Base-by-base conservation (phyloP, 164 flowering plant species). In the Litsea cubeba region DNA sequence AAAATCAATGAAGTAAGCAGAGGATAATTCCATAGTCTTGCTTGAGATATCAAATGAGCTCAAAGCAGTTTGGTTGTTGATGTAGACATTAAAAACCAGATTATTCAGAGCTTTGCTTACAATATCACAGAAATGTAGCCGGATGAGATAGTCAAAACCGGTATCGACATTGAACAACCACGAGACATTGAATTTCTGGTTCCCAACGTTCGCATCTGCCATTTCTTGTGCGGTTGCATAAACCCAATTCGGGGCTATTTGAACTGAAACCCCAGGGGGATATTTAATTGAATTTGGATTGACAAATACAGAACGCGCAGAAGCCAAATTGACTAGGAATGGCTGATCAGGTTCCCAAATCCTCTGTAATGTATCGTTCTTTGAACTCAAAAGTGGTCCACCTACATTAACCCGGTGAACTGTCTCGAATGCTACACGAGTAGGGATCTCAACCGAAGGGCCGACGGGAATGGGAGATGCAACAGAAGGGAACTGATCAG, bases 61-160 rank as follows among this genome's bases (percentile, higher is more conserved):
- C 23, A 87, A 57, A 25, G 89, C 90, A 64, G 86, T 50, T 70
- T 83, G 80, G 35, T 81, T 78, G 72, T 81, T 84, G 35, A 88
- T 74, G 65, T 82, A 87, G 32, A 83, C 85, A 79, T 82, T 84
- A 79, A 88, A 87, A 28, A 75, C 71, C 63, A 87, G 72, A 67
- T 50, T 74, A 75, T 80, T 50, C 49, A 83, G 68, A 54, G 80
- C 68, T 58, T 24, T 17, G 62, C 87, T 84, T 5, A 85, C 84
- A 76, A 84, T 87, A 67, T 87, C 91, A 74, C 89, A 88, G 68
- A 88, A 87, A 83, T 88, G 91, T 78, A 88, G 23, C 67, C 88
- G 69, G 12, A 88, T 54, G 23, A 88, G 62, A 65, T 88, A 85
- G 35, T 51, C 49, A 80, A 87, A 88, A 25, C 77, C 78, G 3